Conservation (phyloP, 2,329 filamentous ascomycete species). For the Lasiodiplodia hormozganensis region DNA sequence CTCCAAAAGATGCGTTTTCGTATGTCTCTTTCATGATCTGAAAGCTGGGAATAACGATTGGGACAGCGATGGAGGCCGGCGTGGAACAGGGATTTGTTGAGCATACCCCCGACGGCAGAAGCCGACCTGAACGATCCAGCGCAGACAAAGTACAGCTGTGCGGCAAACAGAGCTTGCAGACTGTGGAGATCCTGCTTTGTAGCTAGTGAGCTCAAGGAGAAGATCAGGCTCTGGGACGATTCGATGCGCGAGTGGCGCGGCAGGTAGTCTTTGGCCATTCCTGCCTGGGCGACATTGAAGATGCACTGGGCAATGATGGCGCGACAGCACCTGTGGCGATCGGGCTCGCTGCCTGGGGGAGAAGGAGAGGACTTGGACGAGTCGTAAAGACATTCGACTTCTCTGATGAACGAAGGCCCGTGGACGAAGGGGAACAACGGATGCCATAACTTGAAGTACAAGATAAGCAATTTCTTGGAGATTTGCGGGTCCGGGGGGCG, state of each 20-base stretch:
- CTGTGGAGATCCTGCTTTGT: constrained; percentile 28
- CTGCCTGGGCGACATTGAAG: constrained; percentile 26
- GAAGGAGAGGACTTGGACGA: constrained; percentile 9
- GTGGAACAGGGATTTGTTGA: constrained; percentile 63
- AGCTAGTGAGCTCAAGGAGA: constrained; percentile 27
- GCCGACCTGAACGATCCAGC: constrained; percentile 65
- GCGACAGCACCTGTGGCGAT: constrained; percentile 24
- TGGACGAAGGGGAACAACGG: constrained; percentile 64
- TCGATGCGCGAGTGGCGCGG: constrained; percentile 28
- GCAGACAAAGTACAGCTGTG: constrained; percentile 63
- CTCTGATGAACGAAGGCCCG: constrained; percentile 57
- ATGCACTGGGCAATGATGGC: constrained; percentile 29
- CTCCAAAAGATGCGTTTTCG: constrained; percentile 64
- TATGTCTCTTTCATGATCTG: constrained; percentile 53
- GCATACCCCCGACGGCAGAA: constrained; percentile 62
- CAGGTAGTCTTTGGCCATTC: constrained; percentile 15
- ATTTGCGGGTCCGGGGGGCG: constrained; percentile 15
- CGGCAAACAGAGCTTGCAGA: constrained; percentile 58
- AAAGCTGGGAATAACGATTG: constrained; percentile 59
- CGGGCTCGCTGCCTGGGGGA: constrained; percentile 17
- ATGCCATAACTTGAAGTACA: constrained; percentile 66
- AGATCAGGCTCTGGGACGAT: constrained; percentile 26
- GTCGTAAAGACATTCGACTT: constrained; percentile 27
- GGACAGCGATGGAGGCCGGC: constrained; percentile 66
- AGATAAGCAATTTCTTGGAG: constrained; percentile 13